Evolutionary conservation across 805 yeast species (phyloP).

Genomic region (Candida namnaoensis): DNA sequence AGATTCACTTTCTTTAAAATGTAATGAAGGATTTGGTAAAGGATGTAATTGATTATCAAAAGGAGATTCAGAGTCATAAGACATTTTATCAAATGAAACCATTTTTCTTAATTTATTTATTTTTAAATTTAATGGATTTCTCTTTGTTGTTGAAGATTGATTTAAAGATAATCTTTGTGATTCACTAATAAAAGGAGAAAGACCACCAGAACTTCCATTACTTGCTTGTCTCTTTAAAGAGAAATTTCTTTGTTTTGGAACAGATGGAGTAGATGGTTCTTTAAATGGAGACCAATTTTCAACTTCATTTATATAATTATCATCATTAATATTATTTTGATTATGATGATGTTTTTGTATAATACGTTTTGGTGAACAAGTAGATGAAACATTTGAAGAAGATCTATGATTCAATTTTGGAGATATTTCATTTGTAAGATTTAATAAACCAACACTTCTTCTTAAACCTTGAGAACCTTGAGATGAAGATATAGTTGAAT

Average conservation of each 20-base stretch:
- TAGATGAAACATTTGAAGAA: constrained; percentile 12
- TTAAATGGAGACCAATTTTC: constrained; percentile 22
- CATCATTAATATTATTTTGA: constrained; percentile 3
- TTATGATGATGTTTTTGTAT: constrained; percentile 1
- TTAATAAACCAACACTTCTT: constrained; percentile 44
- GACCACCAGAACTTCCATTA: constrained; percentile 10
- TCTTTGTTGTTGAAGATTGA: constrained; percentile 9
- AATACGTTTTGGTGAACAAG: constrained; percentile 9
- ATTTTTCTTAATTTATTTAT: constrained; percentile 19
- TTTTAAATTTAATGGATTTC: constrained; percentile 10
- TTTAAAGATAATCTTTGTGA: constrained; percentile 13
- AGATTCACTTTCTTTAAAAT: constrained; percentile 17
- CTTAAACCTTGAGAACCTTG: constrained; percentile 27
- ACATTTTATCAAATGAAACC: constrained; percentile 15
- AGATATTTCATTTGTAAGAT: constrained; percentile 35
- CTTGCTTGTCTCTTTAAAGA: constrained; percentile 20
- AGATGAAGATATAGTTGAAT: constrained; percentile 8
- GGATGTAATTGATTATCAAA: constrained; percentile 15
- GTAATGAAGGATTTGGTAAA: constrained; percentile 18
- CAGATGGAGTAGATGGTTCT: constrained; percentile 17
- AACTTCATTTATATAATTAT: constrained; percentile 14
- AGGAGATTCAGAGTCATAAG: constrained; percentile 11
- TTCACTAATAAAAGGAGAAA: constrained; percentile 19
- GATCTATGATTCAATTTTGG: constrained; percentile 11
- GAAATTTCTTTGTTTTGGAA: constrained; percentile 4